Conservation (phyloP, 768 basidiomycete species). For the Hortiboletus campestris region DNA sequence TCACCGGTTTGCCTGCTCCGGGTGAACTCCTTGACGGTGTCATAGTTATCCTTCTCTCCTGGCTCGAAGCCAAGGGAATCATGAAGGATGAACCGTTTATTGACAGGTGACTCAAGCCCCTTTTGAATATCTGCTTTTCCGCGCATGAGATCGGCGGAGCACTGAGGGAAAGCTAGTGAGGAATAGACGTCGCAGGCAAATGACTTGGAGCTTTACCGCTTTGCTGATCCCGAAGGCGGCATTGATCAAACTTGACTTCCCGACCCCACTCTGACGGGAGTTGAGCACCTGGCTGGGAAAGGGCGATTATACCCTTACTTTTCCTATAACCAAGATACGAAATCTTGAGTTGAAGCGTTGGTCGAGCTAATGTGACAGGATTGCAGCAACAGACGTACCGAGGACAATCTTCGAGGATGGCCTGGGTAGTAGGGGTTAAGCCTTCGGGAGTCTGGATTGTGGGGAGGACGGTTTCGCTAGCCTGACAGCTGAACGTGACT, state of each 20-base stretch:
- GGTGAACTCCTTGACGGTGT: not conserved
- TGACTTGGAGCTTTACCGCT: not conserved
- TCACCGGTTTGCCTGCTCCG: not conserved
- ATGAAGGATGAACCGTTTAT: not conserved
- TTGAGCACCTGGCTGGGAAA: not conserved
- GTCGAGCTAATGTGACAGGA: not conserved
- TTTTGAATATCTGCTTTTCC: not conserved
- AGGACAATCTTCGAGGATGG: not conserved
- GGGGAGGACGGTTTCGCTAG: no score
- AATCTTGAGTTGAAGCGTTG: not conserved
- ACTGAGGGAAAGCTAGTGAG: not conserved
- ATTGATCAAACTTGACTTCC: not conserved
- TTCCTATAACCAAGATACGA: constrained; percentile 4
- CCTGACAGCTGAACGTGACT: not conserved
- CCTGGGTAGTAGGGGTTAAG: not conserved
- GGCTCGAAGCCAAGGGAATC: constrained; percentile 3
- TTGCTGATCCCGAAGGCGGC: not conserved
- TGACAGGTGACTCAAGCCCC: not conserved
- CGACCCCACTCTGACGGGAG: not conserved
- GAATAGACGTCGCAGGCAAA: not conserved
- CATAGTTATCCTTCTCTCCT: not conserved
- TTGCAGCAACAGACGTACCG: not conserved
- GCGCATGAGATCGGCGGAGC: not conserved
- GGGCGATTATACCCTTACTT: not conserved
- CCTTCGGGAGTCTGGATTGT: not conserved